Evolutionary conservation across 192 early-diverging fungal genomes (phyloP).

Genomic region (Helicostylum pulchrum): DNA sequence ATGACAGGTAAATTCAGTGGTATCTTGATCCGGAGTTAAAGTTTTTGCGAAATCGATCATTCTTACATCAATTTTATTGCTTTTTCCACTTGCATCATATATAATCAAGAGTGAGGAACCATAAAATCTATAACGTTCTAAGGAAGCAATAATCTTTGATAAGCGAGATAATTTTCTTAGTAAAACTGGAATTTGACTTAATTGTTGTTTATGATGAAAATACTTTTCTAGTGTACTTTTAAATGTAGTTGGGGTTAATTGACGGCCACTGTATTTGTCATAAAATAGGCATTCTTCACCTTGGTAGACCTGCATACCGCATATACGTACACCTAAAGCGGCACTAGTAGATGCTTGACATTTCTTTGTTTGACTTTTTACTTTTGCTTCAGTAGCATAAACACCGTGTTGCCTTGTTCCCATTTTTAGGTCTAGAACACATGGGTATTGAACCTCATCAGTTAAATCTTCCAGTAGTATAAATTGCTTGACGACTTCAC

Average conservation of each 20-base stretch:
- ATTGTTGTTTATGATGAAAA: slow-evolving; percentile 72
- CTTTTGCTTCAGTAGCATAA: slow-evolving; percentile 78
- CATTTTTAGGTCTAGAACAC: slow-evolving; percentile 98
- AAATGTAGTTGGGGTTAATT: slow-evolving; percentile 76
- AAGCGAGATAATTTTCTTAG: slow-evolving; percentile 72
- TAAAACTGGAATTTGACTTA: slow-evolving; percentile 79
- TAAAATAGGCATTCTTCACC: slow-evolving; percentile 76
- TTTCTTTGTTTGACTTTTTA: slow-evolving; percentile 85
- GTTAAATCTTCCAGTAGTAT: slow-evolving; percentile 93
- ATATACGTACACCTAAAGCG: slow-evolving; percentile 89
- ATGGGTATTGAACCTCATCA: slow-evolving; percentile 80
- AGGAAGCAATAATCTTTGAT: slow-evolving; percentile 67
- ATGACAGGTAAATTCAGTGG: slow-evolving; percentile 30
- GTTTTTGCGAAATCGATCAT: slow-evolving; percentile 99
- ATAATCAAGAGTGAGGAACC: slow-evolving; percentile 84
- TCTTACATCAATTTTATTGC: slow-evolving; percentile 66
- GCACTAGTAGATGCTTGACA: slow-evolving; percentile 91
- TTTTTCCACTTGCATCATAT: slow-evolving; percentile 70
- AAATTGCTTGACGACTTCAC: slow-evolving; percentile 63
- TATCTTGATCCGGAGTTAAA: slow-evolving; percentile 51
- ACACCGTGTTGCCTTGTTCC: slow-evolving; percentile 96
- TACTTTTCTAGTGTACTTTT: slow-evolving; percentile 75
- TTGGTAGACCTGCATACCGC: slow-evolving; percentile 90
- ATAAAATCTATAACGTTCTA: slow-evolving; percentile 89
- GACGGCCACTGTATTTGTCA: slow-evolving; percentile 95